Percentiles rank a stretch among this genome's conserved stretches.
These are phyloP conservation scores for Aspergillus aculeatus DNA, from an alignment of 2,329 filamentous ascomycete genomes.

Conservation along the genomic window DNA sequence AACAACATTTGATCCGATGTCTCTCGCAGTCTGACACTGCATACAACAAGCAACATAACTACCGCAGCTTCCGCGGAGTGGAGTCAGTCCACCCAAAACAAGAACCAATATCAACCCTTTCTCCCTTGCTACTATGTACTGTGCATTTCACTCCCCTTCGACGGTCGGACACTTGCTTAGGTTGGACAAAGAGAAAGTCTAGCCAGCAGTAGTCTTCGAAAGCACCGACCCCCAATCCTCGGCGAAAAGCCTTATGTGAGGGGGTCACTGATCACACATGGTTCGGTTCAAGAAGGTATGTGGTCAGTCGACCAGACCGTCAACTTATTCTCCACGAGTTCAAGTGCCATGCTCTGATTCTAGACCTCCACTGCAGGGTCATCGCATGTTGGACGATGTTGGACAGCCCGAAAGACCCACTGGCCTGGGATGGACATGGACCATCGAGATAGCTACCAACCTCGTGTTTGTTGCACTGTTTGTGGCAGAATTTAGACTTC, in stretches of 20 bases:
- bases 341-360: background rate
- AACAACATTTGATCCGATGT: background rate
- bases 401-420: constrained; percentile 2
- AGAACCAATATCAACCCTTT: background rate
- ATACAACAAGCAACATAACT: background rate
- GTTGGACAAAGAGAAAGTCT: background rate
- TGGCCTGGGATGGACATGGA: background rate
- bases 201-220: background rate
- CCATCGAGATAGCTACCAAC: background rate
- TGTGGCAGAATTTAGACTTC: background rate
- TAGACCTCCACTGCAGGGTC: constrained; percentile 1
- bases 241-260: background rate
- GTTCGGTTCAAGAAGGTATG: background rate
- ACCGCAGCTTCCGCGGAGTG: background rate
- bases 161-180: background rate
- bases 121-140: background rate
- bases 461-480: constrained; percentile 2
- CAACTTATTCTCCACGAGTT: background rate
- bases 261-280: background rate
- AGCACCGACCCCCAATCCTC: background rate
- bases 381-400: constrained; percentile 2
- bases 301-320: constrained; percentile 3
- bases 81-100: background rate
- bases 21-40: background rate
- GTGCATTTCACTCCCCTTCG: background rate